Conservation (phyloP, 1,284 basidiomycete species). For the Trichosporon coremiiforme region DNA sequence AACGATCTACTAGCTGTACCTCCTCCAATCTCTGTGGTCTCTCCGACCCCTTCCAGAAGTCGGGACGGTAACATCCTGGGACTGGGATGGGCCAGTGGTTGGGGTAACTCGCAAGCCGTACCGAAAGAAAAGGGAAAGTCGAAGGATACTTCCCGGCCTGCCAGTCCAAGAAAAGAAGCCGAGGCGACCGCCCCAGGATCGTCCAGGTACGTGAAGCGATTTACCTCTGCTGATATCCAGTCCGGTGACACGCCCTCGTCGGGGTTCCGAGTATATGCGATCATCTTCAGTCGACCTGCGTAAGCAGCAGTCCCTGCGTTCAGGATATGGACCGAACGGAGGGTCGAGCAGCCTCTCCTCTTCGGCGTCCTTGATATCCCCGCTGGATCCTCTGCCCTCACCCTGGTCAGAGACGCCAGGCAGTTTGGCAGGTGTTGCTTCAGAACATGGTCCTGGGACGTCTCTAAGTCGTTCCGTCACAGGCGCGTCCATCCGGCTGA, state of each 20-base stretch:
- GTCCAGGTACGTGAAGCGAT: not conserved
- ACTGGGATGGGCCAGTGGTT: conserved; percentile 40
- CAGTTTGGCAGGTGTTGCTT: not conserved
- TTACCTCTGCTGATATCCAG: not conserved
- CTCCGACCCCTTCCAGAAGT: conserved; percentile 26
- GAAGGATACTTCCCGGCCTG: conserved; percentile 36
- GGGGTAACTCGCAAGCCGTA: conserved; percentile 35
- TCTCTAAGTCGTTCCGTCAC: not conserved
- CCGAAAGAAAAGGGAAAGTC: conserved; percentile 41
- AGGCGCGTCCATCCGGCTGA: conserved; percentile 57
- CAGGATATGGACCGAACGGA: conserved; percentile 22
- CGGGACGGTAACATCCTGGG: conserved; percentile 45
- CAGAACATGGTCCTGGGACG: not conserved
- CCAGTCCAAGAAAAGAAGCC: conserved; percentile 39
- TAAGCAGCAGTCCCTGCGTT: conserved; percentile 37
- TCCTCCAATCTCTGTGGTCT: conserved; percentile 28
- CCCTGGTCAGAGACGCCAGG: conserved; percentile 47
- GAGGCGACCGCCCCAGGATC: not conserved
- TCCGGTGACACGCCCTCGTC: conserved; percentile 38
- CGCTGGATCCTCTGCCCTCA: conserved; percentile 55
- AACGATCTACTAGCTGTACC: conserved; percentile 29
- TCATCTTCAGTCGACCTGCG: conserved; percentile 40
- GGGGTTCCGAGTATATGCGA: conserved; percentile 50
- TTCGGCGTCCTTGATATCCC: conserved; percentile 54
- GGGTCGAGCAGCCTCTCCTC: conserved; percentile 41